Evolutionary conservation across 2,329 filamentous ascomycete genomes (phyloP).

Genomic region (Fusarium nanum): DNA sequence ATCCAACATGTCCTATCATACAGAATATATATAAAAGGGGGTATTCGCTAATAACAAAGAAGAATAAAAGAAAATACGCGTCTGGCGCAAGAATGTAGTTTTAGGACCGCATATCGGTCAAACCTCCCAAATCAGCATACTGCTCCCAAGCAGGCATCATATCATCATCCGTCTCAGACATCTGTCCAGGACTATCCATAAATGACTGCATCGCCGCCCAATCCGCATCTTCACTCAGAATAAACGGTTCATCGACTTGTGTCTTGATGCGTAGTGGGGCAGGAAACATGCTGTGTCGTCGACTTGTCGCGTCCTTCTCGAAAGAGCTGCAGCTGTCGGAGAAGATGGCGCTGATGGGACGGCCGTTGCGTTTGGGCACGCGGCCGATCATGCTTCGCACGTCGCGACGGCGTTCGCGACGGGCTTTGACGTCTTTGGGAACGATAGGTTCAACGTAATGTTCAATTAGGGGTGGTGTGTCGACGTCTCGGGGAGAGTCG

Average conservation of each 20-base stretch:
- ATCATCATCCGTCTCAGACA: constrained; percentile 35
- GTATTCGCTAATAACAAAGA: constrained; percentile 41
- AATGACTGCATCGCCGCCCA: constrained; percentile 55
- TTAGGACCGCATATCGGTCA: constrained; percentile 53
- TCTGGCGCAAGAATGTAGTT: constrained; percentile 20
- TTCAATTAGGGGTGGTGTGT: constrained; percentile 36
- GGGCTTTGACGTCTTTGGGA: constrained; percentile 37
- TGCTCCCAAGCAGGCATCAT: constrained; percentile 58
- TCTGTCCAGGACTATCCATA: constrained; percentile 45
- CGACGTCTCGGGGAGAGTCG: constrained; percentile 41
- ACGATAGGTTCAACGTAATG: constrained; percentile 28
- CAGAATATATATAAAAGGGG: constrained; percentile 33
- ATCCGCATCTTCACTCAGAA: constrained; percentile 49
- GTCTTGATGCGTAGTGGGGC: constrained; percentile 42
- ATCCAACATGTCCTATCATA: constrained; percentile 9
- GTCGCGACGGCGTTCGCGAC: constrained; percentile 47
- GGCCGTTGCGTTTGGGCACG: constrained; percentile 40
- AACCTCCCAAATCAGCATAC: constrained; percentile 59
- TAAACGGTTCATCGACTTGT: constrained; percentile 43
- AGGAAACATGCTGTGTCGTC: constrained; percentile 43
- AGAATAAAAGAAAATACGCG: constrained; percentile 10
- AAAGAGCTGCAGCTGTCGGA: constrained; percentile 37
- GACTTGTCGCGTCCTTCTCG: not conserved
- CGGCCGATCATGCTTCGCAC: constrained; percentile 45
- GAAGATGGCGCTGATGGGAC: constrained; percentile 47